Evolutionary conservation across 139 green algal species (phyloP), one percentile per base, ranked within the genome.

Genomic region (Tetradesmus lagerheimii): DNA sequence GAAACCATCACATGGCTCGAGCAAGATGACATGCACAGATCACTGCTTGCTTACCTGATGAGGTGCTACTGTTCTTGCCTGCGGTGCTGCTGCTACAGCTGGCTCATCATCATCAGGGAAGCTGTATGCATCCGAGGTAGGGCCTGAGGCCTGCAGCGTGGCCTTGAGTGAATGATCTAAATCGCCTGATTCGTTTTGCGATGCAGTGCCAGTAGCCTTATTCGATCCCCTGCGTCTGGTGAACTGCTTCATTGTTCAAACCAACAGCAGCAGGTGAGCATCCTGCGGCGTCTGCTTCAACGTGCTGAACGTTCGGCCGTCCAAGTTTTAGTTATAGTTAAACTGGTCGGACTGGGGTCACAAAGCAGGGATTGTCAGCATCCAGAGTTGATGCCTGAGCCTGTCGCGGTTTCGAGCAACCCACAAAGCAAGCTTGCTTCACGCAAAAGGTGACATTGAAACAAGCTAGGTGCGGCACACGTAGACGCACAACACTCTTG

Each of bases 191-290:
- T n/a, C 27, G 71, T 37, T 37, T 29, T 79, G 71, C 0, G n/a
- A 38, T 11, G 25, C 57, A n/a, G 57, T 31, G 31, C 57, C 57
- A n/a, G 4, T 79, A 29, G 31, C 71, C 31, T 79, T 45, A 31
- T 16, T 2, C 1, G 80, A 43, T 20, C n/a, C n/a, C 34, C 31
- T 77, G 3, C 82, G 53, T 37, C 82, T 43, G 16, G 82, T 78
- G 37, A 87, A 88, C 53, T 78, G 53, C 82, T 88, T 88, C 82
- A 88, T 88, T 71, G 57, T 71, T 71, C 20, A 71, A 71, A 71
- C 57, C 57, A 71, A 6, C 57, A 71, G 57, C 57, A 71, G 57
- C 57, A 71, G 57, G 20, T 1, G 57, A 71, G 57, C 57, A 71
- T 71, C 57, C 23, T 71, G 57, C 57, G 16, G 25, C 57, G 15